A percentile compares a stretch with the other conserved stretches of the same genome.
Conservation (phyloP, 371 early-diverging fungal genomes). For the Mortierella sp. region DNA sequence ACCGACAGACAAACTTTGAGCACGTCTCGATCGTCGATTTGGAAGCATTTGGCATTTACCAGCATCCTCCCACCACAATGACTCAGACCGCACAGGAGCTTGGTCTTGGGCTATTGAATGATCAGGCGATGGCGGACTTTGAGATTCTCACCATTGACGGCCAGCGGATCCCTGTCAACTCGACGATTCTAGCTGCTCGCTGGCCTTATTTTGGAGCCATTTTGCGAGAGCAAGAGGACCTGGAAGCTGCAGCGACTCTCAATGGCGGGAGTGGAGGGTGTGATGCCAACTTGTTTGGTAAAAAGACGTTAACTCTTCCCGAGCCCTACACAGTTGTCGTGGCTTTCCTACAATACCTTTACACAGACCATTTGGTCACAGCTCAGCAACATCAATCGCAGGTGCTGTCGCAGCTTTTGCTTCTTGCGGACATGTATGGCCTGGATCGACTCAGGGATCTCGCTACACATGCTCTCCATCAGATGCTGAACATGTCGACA, state of each 20-base stretch:
- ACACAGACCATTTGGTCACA: constrained; percentile 80
- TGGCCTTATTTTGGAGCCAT: constrained; percentile 75
- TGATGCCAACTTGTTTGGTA: constrained; percentile 50
- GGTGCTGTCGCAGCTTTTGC: constrained; percentile 72
- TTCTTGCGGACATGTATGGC: constrained; percentile 70
- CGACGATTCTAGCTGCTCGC: constrained; percentile 68
- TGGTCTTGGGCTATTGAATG: constrained; percentile 73
- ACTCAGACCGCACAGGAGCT: constrained; percentile 70
- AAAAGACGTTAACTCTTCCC: constrained; percentile 63
- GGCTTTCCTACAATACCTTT: constrained; percentile 77
- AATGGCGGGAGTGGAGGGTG: constrained; percentile 8
- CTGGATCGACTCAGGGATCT: constrained; percentile 67
- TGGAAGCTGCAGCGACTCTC: constrained; percentile 22
- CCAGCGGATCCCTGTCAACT: constrained; percentile 72
- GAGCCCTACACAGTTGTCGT: constrained; percentile 72
- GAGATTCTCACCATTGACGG: constrained; percentile 72
- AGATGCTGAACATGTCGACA: constrained; percentile 69
- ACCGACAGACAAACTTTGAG: constrained; percentile 80
- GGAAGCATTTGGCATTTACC: constrained; percentile 80
- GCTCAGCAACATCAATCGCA: constrained; percentile 68
- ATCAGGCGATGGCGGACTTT: constrained; percentile 74
- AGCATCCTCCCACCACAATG: constrained; percentile 63
- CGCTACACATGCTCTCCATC: constrained; percentile 75
- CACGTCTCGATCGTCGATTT: constrained; percentile 77
- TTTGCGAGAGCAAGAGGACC: constrained; percentile 52